phyloP scores from a whole-genome alignment of 768 basidiomycete genomes.

The Leucocoprinus birnbaumii region DNA sequence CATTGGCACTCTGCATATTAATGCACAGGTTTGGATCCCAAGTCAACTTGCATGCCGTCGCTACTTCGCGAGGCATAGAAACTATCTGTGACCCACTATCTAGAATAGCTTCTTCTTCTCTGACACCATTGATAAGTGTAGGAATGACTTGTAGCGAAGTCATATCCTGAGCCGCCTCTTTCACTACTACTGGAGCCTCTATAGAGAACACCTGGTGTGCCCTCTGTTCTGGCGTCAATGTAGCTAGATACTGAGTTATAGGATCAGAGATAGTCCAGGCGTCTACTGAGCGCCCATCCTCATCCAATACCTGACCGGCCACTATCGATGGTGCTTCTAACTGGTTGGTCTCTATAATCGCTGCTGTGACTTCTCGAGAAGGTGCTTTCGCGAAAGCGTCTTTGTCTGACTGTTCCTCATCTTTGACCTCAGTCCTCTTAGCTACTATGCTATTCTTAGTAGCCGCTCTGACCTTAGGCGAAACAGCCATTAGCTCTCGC shows the following conservation, averaged over 20 bases:
- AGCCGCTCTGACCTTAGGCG: background rate
- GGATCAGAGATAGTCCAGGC: too few species aligned
- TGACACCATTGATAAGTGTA: conserved; percentile 14
- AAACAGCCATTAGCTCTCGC: conserved; percentile 1
- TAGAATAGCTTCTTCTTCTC: conserved; percentile 17
- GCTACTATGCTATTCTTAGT: background rate
- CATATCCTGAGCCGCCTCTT: conserved; percentile 10
- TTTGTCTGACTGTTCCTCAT: too few species aligned
- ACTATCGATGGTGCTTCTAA: too few species aligned
- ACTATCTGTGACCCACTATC: conserved; percentile 17
- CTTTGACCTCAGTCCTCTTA: too few species aligned
- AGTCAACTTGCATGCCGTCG: background rate
- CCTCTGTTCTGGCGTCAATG: background rate
- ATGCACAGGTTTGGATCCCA: conserved; percentile 19
- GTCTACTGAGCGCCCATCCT: too few species aligned
- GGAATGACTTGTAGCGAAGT: conserved; percentile 5
- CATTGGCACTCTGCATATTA: conserved; percentile 25
- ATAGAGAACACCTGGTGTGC: background rate
- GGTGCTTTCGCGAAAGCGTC: too few species aligned
- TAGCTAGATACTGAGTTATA: background rate
- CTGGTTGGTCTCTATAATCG: too few species aligned
- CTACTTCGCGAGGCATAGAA: conserved; percentile 8
- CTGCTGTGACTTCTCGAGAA: too few species aligned
- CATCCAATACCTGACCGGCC: too few species aligned
- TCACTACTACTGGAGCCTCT: background rate